These are phyloP conservation scores for Coelastrella sp. DNA, from an alignment of 139 green algal species.

Conservation along the genomic window DNA sequence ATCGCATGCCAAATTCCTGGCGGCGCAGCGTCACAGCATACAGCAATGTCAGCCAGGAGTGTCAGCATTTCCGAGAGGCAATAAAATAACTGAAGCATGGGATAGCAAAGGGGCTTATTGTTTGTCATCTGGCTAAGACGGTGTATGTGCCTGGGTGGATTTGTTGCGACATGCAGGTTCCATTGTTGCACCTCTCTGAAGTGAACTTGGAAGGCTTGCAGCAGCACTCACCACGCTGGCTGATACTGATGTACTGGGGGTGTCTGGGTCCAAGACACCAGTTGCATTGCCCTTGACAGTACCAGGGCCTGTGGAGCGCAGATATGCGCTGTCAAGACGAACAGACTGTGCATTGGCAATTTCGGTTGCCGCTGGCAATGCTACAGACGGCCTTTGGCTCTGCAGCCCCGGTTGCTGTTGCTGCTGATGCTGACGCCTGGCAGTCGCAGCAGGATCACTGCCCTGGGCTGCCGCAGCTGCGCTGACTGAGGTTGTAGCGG, in stretches of 20 bases:
- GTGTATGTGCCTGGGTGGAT: too few species aligned
- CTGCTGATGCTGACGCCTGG: slow-evolving; percentile 4
- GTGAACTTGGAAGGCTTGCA: too few species aligned
- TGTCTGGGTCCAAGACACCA: not conserved
- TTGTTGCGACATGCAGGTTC: too few species aligned
- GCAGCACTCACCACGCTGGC: slow-evolving; percentile 18
- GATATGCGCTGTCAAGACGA: not conserved
- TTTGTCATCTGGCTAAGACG: too few species aligned
- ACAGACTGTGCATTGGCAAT: not conserved
- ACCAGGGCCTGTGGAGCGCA: not conserved
- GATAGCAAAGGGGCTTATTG: too few species aligned
- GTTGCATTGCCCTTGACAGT: not conserved
- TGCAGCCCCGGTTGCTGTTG: not conserved
- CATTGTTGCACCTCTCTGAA: too few species aligned
- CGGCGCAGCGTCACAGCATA: too few species aligned
- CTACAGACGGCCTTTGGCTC: not conserved
- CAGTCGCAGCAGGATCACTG: not conserved
- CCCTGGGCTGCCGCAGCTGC: not conserved
- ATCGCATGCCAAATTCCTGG: slow-evolving; percentile 38
- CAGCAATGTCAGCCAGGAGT: too few species aligned
- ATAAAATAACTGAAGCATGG: too few species aligned
- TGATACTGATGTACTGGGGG: not conserved
- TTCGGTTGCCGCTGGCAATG: not conserved
- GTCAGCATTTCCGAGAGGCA: too few species aligned
- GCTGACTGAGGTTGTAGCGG: slow-evolving; percentile 2